Conservation (phyloP, 345 rosid species). For the Capsella bursapastoris region DNA sequence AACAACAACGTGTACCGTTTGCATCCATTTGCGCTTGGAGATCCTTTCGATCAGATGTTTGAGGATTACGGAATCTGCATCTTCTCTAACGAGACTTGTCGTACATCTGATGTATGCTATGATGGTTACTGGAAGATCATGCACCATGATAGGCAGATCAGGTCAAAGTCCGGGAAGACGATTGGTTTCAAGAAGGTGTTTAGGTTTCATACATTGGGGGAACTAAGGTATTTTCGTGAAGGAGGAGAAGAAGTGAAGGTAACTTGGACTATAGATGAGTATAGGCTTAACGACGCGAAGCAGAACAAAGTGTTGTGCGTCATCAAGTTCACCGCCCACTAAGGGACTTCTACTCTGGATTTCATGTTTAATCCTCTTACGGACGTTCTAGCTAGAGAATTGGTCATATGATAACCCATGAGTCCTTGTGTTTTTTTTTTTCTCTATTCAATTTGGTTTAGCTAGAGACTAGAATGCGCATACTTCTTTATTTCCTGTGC, state of each 20-base stretch:
- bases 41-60: background rate
- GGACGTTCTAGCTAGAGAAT: no score
- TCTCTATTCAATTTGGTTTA: no score
- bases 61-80: background rate
- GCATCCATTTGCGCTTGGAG: conserved; percentile 2
- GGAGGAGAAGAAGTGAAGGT: background rate
- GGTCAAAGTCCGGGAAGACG: background rate
- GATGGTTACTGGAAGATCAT: conserved; percentile 17
- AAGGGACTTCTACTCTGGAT: background rate
- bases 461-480: no score
- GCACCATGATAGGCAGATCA: background rate
- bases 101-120: background rate
- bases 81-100: conserved; percentile 1
- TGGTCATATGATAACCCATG: no score
- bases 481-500: no score
- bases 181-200: conserved; percentile 30
- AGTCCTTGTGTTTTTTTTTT: no score
- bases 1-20: background rate
- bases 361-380: background rate
- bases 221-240: background rate
- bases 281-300: background rate
- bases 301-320: background rate
- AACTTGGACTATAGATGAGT: background rate
- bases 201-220: background rate
- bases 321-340: background rate